Evolutionary conservation across 768 basidiomycete genomes (phyloP).

Genomic region (Fistulinella prunicolor): DNA sequence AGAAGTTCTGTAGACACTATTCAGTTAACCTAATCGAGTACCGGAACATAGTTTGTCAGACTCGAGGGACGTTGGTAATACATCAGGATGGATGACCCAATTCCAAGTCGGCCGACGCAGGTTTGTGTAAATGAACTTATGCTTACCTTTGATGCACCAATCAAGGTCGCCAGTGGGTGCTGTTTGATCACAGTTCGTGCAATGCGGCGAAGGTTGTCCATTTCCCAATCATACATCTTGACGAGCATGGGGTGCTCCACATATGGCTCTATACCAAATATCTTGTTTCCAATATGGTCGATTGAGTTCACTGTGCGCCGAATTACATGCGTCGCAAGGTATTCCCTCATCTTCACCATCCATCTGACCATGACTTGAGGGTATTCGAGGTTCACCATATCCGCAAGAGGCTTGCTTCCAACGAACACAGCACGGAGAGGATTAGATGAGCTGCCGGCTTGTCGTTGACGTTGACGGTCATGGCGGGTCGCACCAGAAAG

Average conservation of each 20-base stretch:
- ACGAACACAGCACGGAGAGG: neutral
- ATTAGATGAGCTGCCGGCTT: neutral
- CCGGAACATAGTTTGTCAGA: too few relatives aligned
- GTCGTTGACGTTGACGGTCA: neutral
- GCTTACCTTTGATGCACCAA: neutral
- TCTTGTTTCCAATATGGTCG: neutral
- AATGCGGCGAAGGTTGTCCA: neutral
- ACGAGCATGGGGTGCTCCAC: neutral
- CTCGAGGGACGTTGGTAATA: too few relatives aligned
- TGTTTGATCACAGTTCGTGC: neutral
- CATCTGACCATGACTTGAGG: neutral
- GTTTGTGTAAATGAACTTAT: too few relatives aligned
- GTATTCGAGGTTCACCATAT: neutral
- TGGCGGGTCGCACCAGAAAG: neutral
- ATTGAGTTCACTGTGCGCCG: neutral
- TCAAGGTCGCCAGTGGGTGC: neutral
- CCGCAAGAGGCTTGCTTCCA: neutral
- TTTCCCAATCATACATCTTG: neutral
- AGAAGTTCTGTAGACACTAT: conserved; percentile 10
- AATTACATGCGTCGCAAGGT: neutral
- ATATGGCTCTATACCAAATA: neutral
- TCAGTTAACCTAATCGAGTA: neutral
- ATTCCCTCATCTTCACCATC: neutral
- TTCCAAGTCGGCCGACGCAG: too few relatives aligned
- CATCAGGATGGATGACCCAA: too few relatives aligned